A percentile compares a stretch with the other conserved stretches of the same genome.
phyloP scores from a whole-genome alignment of 1,139 yeast species.

The Yamadazyma taylorii region DNA sequence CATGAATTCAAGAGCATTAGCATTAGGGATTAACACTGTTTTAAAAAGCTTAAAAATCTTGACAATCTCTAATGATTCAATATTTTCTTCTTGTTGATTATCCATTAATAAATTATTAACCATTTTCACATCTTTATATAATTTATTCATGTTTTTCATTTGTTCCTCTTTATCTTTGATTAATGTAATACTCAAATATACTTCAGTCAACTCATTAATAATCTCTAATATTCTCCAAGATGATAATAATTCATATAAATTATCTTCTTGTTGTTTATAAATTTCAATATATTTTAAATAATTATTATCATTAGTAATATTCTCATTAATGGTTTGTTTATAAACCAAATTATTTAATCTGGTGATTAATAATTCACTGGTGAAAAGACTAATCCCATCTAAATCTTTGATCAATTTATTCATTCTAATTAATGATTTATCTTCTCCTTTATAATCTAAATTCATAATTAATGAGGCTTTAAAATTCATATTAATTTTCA shows the following conservation, averaged over 20 bases:
- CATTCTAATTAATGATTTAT: slow-evolving; percentile 23
- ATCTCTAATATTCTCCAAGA: slow-evolving; percentile 43
- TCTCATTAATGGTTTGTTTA: slow-evolving; percentile 24
- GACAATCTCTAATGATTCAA: slow-evolving; percentile 7
- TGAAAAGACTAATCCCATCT: slow-evolving; percentile 36
- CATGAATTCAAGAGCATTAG: slow-evolving; percentile 23
- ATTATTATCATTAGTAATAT: slow-evolving; percentile 28
- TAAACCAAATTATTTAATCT: slow-evolving; percentile 31
- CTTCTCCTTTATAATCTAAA: slow-evolving; percentile 32
- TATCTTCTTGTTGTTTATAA: slow-evolving; percentile 19
- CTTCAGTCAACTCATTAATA: slow-evolving; percentile 31
- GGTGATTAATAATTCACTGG: slow-evolving; percentile 25
- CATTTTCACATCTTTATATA: slow-evolving; percentile 24
- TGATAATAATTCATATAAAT: slow-evolving; percentile 29
- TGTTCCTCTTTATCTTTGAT: slow-evolving; percentile 17
- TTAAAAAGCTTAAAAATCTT: slow-evolving; percentile 30
- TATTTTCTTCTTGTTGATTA: slow-evolving; percentile 5
- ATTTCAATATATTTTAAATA: slow-evolving; percentile 34
- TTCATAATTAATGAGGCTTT: slow-evolving; percentile 31
- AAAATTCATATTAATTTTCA: slow-evolving; percentile 27
- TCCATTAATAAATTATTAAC: slow-evolving; percentile 21
- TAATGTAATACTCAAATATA: slow-evolving; percentile 24
- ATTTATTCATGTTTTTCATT: slow-evolving; percentile 15
- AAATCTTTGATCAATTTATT: slow-evolving; percentile 29
- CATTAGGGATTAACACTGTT: slow-evolving; percentile 29